phyloP scores from a whole-genome alignment of 2,329 filamentous ascomycete genomes.

The Zalaria obscura region DNA sequence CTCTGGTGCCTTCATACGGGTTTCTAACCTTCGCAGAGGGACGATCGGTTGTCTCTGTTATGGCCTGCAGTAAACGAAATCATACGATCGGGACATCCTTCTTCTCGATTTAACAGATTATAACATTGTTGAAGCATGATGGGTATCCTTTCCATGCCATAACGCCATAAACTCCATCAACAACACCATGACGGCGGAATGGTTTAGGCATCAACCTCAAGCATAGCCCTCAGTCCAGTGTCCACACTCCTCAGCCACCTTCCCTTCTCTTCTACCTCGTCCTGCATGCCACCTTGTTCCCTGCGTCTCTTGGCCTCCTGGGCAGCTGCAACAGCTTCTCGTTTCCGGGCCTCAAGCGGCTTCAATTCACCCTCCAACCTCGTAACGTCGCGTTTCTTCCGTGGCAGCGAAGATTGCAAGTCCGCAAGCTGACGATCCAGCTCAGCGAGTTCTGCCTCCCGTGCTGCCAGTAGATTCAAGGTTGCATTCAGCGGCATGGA shows the following conservation, averaged over 20 bases:
- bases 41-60: no score
- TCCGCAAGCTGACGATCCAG: conserved; percentile 28
- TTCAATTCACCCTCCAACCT: conserved; percentile 53
- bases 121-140: no score
- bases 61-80: no score
- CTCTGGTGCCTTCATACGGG: no score
- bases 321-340: conserved; percentile 52
- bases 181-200: background rate
- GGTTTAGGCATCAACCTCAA: conserved; percentile 35
- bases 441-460: conserved; percentile 25
- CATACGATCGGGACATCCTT: no score
- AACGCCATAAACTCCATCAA: background rate
- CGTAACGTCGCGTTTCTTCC: conserved; percentile 53
- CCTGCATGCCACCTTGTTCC: conserved; percentile 50
- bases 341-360: conserved; percentile 52
- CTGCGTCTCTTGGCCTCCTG: conserved; percentile 55
- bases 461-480: conserved; percentile 20
- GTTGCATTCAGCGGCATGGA: conserved; percentile 30
- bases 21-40: no score
- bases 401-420: conserved; percentile 47
- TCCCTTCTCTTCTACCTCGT: conserved; percentile 62
- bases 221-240: conserved; percentile 43
- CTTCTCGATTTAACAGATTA: no score
- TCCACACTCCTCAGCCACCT: conserved; percentile 65
- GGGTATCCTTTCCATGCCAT: no score